These are phyloP conservation scores for Fraxinus quadrangulata DNA, from an alignment of 257 asterid species.

Conservation along the genomic window DNA sequence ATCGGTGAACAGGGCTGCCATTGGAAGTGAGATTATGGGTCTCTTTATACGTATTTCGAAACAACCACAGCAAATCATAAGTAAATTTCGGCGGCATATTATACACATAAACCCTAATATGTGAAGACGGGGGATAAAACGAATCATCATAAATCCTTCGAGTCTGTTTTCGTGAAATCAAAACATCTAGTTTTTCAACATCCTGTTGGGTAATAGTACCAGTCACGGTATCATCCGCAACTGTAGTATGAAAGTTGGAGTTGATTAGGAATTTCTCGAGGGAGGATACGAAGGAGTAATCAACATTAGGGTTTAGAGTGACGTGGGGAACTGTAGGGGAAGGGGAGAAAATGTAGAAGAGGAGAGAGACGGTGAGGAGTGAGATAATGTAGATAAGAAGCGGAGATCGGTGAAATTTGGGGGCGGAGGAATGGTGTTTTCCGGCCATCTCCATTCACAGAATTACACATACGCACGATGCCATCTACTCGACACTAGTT, in stretches of 20 bases:
- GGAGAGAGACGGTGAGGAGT: slow-evolving; percentile 45
- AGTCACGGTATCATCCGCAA: slow-evolving; percentile 45
- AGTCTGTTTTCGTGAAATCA: slow-evolving; percentile 52
- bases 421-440: slow-evolving; percentile 40
- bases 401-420: slow-evolving; percentile 53
- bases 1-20: slow-evolving; percentile 96
- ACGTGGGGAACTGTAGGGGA: slow-evolving; percentile 29
- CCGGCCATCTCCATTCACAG: slow-evolving; percentile 61
- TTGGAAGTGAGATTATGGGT: slow-evolving; percentile 85
- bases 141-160: slow-evolving; percentile 47
- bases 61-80: slow-evolving; percentile 83
- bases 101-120: slow-evolving; percentile 77
- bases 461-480: neutral
- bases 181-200: slow-evolving; percentile 56
- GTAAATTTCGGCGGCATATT: slow-evolving; percentile 92
- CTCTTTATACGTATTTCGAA: slow-evolving; percentile 58
- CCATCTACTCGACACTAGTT: neutral
- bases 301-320: slow-evolving; percentile 50
- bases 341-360: slow-evolving; percentile 48
- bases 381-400: slow-evolving; percentile 38
- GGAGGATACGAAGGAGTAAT: slow-evolving; percentile 78
- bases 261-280: slow-evolving; percentile 67
- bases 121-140: slow-evolving; percentile 33
- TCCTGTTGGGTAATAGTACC: slow-evolving; percentile 37
- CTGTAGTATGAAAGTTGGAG: slow-evolving; percentile 33